Conservation (phyloP, 1,284 basidiomycete genomes). For the Peniophora sp. region DNA sequence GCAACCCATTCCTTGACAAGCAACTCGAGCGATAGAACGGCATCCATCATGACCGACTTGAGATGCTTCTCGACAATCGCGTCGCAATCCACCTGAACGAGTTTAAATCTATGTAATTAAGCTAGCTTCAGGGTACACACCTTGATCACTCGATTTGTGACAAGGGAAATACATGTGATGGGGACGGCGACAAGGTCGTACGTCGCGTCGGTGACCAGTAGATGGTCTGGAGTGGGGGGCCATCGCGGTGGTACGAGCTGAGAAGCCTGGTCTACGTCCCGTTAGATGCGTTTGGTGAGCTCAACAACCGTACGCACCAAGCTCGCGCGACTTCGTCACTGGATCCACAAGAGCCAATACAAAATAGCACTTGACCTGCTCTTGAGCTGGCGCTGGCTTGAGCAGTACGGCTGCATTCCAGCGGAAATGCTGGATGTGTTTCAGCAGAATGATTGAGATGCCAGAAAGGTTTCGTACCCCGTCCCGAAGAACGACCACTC, state of each 20-base stretch:
- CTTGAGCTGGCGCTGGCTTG: constrained; percentile 52
- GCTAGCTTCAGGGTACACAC: constrained; percentile 25
- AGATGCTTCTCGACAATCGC: constrained; percentile 59
- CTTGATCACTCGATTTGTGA: constrained; percentile 70
- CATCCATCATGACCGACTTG: constrained; percentile 56
- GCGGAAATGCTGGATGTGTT: constrained; percentile 62
- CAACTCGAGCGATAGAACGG: constrained; percentile 36
- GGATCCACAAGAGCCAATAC: constrained; percentile 71
- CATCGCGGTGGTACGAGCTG: constrained; percentile 64
- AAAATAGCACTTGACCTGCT: constrained; percentile 54
- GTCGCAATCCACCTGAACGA: constrained; percentile 59
- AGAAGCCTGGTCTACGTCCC: constrained; percentile 47
- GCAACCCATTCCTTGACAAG: constrained; percentile 52
- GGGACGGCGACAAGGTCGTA: constrained; percentile 72
- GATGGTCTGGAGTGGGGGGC: constrained; percentile 49
- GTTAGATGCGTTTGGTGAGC: neutral
- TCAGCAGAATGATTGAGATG: neutral
- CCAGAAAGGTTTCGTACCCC: constrained; percentile 41
- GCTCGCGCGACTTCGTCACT: constrained; percentile 46
- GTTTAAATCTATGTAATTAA: constrained; percentile 1
- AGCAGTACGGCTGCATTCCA: constrained; percentile 73
- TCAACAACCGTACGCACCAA: constrained; percentile 38
- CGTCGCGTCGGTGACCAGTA: constrained; percentile 43
- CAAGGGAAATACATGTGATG: constrained; percentile 69
- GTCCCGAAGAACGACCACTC: constrained; percentile 82